Conservation (phyloP, 495 filamentous ascomycete genomes). For the Hyaloscypha hepaticicola region DNA sequence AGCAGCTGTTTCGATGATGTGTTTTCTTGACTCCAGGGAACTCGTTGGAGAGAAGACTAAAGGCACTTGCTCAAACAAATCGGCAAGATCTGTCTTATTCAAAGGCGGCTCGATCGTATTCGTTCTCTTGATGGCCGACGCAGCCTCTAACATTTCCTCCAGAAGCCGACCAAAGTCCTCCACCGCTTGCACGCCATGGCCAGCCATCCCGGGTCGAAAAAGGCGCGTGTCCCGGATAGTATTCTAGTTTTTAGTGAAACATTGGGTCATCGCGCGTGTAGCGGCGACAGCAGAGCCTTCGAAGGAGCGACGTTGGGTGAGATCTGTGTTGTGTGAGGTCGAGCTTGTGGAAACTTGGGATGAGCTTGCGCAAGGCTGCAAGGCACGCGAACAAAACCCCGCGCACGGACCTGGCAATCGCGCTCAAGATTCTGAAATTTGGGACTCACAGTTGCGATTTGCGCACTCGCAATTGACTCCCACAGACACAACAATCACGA, state of each 20-base stretch:
- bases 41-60: constrained; percentile 3
- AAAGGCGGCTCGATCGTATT: constrained; percentile 77
- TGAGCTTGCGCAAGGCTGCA: not conserved
- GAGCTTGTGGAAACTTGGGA: not conserved
- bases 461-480: constrained; percentile 8
- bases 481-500: constrained; percentile 20
- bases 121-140: constrained; percentile 61
- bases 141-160: constrained; percentile 60
- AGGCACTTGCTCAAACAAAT: constrained; percentile 36
- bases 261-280: not conserved
- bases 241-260: too few species aligned
- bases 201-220: constrained; percentile 39
- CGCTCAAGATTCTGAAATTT: not conserved
- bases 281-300: not conserved
- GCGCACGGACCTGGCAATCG: not conserved
- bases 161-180: constrained; percentile 55
- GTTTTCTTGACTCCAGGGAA: constrained; percentile 36
- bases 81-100: constrained; percentile 56
- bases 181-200: constrained; percentile 55
- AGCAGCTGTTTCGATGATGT: constrained; percentile 72
- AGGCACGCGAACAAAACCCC: not conserved
- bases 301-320: not conserved
- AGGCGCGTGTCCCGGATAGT: too few species aligned
- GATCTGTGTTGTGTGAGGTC: not conserved
- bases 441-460: constrained; percentile 9